Percentiles rank a stretch among this genome's conserved stretches.
Conservation (phyloP, 768 basidiomycete genomes). For the Leucogyrophana mollusca region DNA sequence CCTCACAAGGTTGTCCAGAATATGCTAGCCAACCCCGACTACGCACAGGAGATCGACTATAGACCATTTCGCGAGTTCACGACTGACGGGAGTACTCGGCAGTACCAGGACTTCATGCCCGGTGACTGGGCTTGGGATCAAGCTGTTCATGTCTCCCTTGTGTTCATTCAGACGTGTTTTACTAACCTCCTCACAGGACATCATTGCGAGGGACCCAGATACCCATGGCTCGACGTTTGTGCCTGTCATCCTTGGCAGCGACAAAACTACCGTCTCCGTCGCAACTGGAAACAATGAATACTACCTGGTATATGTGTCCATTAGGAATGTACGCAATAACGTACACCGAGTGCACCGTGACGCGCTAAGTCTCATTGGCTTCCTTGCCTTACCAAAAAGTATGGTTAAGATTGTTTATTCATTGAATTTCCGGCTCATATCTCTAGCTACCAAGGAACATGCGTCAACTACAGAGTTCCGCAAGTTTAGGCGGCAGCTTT, state of each 20-base stretch:
- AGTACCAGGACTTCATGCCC: slow-evolving; percentile 19
- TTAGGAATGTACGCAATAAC: slow-evolving; percentile 13
- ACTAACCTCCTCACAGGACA: too few relatives aligned
- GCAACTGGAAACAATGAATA: slow-evolving; percentile 19
- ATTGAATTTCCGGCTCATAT: background rate
- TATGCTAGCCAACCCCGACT: slow-evolving; percentile 22
- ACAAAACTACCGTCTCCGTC: slow-evolving; percentile 22
- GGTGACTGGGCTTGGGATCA: slow-evolving; percentile 28
- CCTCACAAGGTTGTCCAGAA: slow-evolving; percentile 13
- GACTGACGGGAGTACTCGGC: slow-evolving; percentile 1
- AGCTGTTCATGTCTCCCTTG: too few relatives aligned
- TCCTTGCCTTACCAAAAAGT: slow-evolving; percentile 30
- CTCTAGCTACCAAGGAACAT: slow-evolving; percentile 8
- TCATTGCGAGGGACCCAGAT: slow-evolving; percentile 4
- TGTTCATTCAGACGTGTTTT: too few relatives aligned
- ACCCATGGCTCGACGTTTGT: slow-evolving; percentile 12
- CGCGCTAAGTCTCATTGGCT: slow-evolving; percentile 18
- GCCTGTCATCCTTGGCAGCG: slow-evolving; percentile 16
- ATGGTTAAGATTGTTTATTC: background rate
- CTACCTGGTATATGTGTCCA: slow-evolving; percentile 16
- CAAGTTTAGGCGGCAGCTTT: slow-evolving; percentile 28
- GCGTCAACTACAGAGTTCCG: slow-evolving; percentile 15
- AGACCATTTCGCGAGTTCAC: slow-evolving; percentile 13
- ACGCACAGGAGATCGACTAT: slow-evolving; percentile 16
- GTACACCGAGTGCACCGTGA: slow-evolving; percentile 17